Percentiles rank a stretch among this genome's conserved stretches.
These are phyloP conservation scores for Solanum chaucha DNA, from an alignment of 257 asterid genomes.

Conservation along the genomic window DNA sequence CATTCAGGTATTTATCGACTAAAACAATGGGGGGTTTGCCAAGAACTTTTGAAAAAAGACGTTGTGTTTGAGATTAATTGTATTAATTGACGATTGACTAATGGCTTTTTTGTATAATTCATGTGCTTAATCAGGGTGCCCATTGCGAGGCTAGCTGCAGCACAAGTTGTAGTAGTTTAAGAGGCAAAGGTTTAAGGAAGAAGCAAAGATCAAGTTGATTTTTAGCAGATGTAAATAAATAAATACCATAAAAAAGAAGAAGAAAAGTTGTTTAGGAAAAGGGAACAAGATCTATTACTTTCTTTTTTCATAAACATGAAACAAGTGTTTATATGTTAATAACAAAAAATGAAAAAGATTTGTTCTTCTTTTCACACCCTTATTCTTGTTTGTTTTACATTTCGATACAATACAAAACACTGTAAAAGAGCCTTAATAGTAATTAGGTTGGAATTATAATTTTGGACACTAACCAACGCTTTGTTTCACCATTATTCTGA, in stretches of 20 bases:
- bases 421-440: no score
- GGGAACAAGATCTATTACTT: not conserved
- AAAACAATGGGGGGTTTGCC: not conserved
- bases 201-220: slow-evolving; percentile 2
- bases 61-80: no score
- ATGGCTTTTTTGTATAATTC: not conserved
- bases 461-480: no score
- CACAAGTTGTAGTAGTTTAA: slow-evolving; percentile 68
- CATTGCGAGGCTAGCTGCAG: slow-evolving; percentile 97
- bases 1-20: slow-evolving; percentile 50
- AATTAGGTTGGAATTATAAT: no score
- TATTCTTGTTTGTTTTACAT: not conserved
- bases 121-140: slow-evolving; percentile 50
- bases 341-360: not conserved
- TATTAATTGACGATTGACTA: not conserved
- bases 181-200: not conserved
- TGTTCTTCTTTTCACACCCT: not conserved
- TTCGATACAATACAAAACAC: not conserved
- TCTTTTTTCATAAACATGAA: not conserved
- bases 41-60: not conserved
- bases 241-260: not conserved
- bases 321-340: not conserved
- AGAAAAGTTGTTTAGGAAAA: not conserved
- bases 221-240: slow-evolving; percentile 11
- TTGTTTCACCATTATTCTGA: no score